Conservation (phyloP, 257 asterid species). For the Euphrasia confusa region DNA sequence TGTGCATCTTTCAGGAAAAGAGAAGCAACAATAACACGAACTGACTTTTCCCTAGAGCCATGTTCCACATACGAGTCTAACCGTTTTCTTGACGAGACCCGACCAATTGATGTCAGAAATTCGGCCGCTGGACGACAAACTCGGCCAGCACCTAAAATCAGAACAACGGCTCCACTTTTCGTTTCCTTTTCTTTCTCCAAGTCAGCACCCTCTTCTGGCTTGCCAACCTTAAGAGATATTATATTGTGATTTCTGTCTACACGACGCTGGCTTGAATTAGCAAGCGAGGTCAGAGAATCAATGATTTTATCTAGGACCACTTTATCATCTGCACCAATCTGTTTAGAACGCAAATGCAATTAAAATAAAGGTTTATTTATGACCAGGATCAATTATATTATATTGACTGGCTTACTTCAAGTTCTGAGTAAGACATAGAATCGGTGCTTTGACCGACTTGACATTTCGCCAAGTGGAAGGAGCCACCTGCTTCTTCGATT, state of each 20-base stretch:
- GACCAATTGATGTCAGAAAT: slow-evolving; percentile 61
- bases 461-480: slow-evolving; percentile 89
- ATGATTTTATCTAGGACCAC: slow-evolving; percentile 57
- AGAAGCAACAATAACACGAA: slow-evolving; percentile 80
- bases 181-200: slow-evolving; percentile 35
- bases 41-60: slow-evolving; percentile 44
- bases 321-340: slow-evolving; percentile 90
- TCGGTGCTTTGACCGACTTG: slow-evolving; percentile 82
- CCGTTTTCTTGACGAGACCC: slow-evolving; percentile 40
- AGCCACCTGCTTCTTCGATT: slow-evolving; percentile 95
- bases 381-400: not conserved
- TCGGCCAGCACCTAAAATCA: slow-evolving; percentile 95
- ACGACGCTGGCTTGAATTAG: slow-evolving; percentile 39
- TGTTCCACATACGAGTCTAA: slow-evolving; percentile 36
- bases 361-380: not conserved
- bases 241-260: slow-evolving; percentile 33
- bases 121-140: slow-evolving; percentile 97
- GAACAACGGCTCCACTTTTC: slow-evolving; percentile 42
- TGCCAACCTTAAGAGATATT: slow-evolving; percentile 58
- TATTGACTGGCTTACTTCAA: slow-evolving; percentile 49
- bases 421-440: slow-evolving; percentile 78
- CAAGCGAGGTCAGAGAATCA: slow-evolving; percentile 71
- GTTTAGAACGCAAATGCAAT: slow-evolving; percentile 24
- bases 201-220: slow-evolving; percentile 31
- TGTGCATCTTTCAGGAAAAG: slow-evolving; percentile 85